phyloP scores from a whole-genome alignment of 2,329 filamentous ascomycete genomes.

The Chaetomium olivaceum region DNA sequence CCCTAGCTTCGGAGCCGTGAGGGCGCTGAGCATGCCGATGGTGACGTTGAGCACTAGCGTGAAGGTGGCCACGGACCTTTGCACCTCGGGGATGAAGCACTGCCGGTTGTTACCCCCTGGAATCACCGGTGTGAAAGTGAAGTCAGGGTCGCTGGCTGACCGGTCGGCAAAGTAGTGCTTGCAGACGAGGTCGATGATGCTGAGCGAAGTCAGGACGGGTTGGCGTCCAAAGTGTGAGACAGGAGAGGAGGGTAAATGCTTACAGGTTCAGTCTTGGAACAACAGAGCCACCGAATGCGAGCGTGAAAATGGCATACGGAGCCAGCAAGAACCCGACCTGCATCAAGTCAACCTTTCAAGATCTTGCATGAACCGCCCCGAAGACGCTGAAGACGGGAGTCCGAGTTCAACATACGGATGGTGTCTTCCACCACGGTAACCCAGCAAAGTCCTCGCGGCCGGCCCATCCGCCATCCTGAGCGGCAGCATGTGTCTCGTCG shows the following conservation, averaged over 20 bases:
- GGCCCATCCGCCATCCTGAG: slow-evolving; percentile 45
- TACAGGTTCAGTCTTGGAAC: slow-evolving; percentile 84
- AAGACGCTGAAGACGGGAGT: background rate
- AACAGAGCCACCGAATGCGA: slow-evolving; percentile 82
- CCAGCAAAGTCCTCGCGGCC: slow-evolving; percentile 59
- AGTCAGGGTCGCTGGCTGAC: slow-evolving; percentile 57
- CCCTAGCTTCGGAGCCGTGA: slow-evolving; percentile 80
- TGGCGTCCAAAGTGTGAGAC: background rate
- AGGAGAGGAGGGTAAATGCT: slow-evolving; percentile 33
- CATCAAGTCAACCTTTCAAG: background rate
- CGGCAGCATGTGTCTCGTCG: slow-evolving; percentile 20
- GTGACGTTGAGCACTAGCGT: slow-evolving; percentile 73
- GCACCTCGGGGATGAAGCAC: slow-evolving; percentile 77
- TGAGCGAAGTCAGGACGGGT: slow-evolving; percentile 33
- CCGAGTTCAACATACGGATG: slow-evolving; percentile 53
- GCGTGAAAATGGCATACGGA: slow-evolving; percentile 77
- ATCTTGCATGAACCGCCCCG: background rate
- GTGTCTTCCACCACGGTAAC: slow-evolving; percentile 62
- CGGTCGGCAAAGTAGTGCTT: slow-evolving; percentile 75
- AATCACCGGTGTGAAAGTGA: slow-evolving; percentile 63
- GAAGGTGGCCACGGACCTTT: slow-evolving; percentile 75
- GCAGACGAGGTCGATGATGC: slow-evolving; percentile 80
- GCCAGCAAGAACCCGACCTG: slow-evolving; percentile 81
- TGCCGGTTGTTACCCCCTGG: slow-evolving; percentile 72
- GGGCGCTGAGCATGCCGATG: slow-evolving; percentile 73